Percentiles rank a stretch among this genome's conserved stretches.
phyloP scores from a whole-genome alignment of 179 eudicot species.

The Amaranthus tricolor region DNA sequence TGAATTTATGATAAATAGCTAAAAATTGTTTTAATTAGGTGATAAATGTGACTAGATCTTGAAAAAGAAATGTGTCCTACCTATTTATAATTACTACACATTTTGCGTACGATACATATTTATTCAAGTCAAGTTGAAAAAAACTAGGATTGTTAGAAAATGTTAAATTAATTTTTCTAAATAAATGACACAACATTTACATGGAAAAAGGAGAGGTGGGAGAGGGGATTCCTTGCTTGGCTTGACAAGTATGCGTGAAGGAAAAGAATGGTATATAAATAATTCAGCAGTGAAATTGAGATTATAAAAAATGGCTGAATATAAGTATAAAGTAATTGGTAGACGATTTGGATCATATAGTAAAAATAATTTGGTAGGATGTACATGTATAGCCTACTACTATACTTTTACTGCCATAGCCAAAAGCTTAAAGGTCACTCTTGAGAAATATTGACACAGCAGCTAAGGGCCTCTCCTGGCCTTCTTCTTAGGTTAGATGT shows the following conservation, averaged over 20 bases:
- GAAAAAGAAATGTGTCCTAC: too few species aligned
- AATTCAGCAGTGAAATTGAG: not conserved
- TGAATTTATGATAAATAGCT: too few species aligned
- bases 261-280: constrained; percentile 1
- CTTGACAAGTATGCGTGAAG: constrained; percentile 25
- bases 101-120: too few species aligned
- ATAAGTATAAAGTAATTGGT: not conserved
- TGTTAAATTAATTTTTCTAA: not conserved
- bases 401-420: not conserved
- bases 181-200: not conserved
- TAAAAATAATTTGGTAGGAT: not conserved
- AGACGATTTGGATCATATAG: not conserved
- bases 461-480: not conserved
- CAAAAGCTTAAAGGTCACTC: constrained; percentile 28
- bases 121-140: too few species aligned
- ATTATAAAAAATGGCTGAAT: too few species aligned
- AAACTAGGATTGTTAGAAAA: not conserved
- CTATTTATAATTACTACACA: too few species aligned
- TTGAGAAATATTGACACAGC: constrained; percentile 17
- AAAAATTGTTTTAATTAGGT: too few species aligned
- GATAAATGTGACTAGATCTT: too few species aligned
- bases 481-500: not conserved
- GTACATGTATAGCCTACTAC: constrained; percentile 14
- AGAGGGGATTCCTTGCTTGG: constrained; percentile 22
- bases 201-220: not conserved